Evolutionary conservation across 257 asterid species (phyloP).

Genomic region (Linaria vulgaris): DNA sequence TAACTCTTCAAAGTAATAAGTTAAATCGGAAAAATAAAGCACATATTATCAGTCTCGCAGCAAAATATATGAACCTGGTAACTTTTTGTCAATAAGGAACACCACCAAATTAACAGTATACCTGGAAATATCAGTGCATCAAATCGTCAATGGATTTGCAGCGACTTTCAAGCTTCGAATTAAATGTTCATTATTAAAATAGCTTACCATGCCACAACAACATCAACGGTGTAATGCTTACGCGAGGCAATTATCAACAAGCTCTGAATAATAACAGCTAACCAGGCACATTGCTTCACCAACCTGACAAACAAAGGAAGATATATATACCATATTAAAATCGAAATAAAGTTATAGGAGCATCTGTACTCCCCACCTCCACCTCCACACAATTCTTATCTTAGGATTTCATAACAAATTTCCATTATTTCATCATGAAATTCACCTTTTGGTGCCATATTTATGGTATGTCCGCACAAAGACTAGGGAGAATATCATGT

Average conservation of each 20-base stretch:
- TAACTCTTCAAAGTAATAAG: constrained; percentile 7
- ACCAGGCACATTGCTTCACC: constrained; percentile 73
- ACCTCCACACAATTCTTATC: too few relatives aligned
- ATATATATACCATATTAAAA: neutral
- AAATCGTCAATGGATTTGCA: neutral
- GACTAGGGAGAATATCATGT: constrained; percentile 95
- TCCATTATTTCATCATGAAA: neutral
- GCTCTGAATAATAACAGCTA: constrained; percentile 71
- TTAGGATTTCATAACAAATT: too few relatives aligned
- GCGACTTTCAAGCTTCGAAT: neutral
- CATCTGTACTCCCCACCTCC: too few relatives aligned
- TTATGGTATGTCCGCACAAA: constrained; percentile 82
- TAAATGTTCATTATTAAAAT: neutral
- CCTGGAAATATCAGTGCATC: constrained; percentile 44
- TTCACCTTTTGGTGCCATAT: constrained; percentile 77
- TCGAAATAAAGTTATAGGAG: too few relatives aligned
- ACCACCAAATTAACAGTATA: constrained; percentile 86
- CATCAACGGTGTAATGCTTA: constrained; percentile 92
- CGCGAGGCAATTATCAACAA: constrained; percentile 90
- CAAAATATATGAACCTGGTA: constrained; percentile 61
- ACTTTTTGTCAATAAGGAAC: constrained; percentile 73
- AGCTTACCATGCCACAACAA: constrained; percentile 87
- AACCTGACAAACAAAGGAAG: constrained; percentile 47
- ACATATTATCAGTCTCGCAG: neutral
- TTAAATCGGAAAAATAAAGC: neutral